These are phyloP conservation scores for Passiflora organensis DNA, from an alignment of 345 rosid species.

Conservation along the genomic window DNA sequence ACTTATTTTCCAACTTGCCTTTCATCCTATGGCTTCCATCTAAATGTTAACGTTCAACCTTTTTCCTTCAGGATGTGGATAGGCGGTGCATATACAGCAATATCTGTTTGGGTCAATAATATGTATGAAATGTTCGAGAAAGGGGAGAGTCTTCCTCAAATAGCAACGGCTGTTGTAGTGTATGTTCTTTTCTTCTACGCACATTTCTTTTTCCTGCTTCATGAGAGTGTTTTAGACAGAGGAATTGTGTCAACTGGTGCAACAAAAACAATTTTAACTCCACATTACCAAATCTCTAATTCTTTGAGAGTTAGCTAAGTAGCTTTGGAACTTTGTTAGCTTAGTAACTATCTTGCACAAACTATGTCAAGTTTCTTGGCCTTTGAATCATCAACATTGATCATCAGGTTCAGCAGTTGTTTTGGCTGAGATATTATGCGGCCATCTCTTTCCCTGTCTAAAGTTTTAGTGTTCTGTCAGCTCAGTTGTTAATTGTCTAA, in stretches of 20 bases:
- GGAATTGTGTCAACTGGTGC: background rate
- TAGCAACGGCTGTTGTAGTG: constrained; percentile 77
- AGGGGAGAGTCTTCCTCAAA: constrained; percentile 75
- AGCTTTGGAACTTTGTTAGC: background rate
- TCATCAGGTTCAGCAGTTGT: too few relatives aligned
- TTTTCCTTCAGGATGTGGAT: constrained; percentile 74
- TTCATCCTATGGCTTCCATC: constrained; percentile 14
- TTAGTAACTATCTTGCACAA: background rate
- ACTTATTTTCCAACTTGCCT: constrained; percentile 5
- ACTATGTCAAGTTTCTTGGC: too few relatives aligned
- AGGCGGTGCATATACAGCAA: constrained; percentile 70
- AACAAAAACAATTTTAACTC: background rate
- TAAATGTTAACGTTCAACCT: constrained; percentile 19
- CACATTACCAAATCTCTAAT: background rate
- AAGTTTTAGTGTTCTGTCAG: too few relatives aligned
- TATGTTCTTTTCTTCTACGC: constrained; percentile 37
- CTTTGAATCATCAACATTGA: too few relatives aligned
- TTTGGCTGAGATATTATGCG: too few relatives aligned
- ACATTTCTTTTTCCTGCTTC: background rate
- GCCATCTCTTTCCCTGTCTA: too few relatives aligned
- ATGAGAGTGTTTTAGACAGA: background rate
- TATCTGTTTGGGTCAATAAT: constrained; percentile 76
- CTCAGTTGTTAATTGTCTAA: too few relatives aligned
- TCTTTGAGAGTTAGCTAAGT: too few relatives aligned
- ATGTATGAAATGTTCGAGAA: constrained; percentile 42